Base-by-base conservation (phyloP, 2,329 filamentous ascomycete species). In the Myotisia sp. region DNA sequence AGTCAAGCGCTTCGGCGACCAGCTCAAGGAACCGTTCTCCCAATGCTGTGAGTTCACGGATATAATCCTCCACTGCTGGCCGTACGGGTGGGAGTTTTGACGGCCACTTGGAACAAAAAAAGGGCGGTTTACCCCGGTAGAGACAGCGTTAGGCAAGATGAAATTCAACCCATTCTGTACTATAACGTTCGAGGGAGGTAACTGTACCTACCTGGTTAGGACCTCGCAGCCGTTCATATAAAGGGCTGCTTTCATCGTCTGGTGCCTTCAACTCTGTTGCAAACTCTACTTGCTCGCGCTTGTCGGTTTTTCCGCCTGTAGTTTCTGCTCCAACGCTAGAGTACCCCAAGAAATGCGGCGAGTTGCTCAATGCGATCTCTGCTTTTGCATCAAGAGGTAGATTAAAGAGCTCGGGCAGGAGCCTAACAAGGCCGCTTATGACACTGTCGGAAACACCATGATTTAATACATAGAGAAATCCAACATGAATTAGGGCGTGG, bases 341-440 rank as follows among this genome's bases (percentile, higher is more conserved):
- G 46, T 74, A 76, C 0, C 72, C 72, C 2, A 76, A 54, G 37
- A 76, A 74, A 46, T 74, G 71, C 6, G 71, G 69, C 1, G 68
- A 74, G 17, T 71, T 67, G 17, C 59, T 50, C 12, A 55, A 37
- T 6, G 44, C 46, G 13, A 43, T 42, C 29, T 42, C 38, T 6
- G 49, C 42, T 23, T 50, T 50, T 13, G 29, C 36, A 10, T n/a
- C 23, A 10, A 28, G 32, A 6, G 44, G 36, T 8, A 50, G 37
- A 16, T 28, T 34, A 29, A 50, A 50, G 3, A 50, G 38, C 5
- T 34, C 26, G 12, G 47, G 44, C 4, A 50, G 37, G 9, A 40
- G 28, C 6, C 33, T 4, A 17, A 46, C 39, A 8, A 50, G 41
- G 17, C 47, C 37, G 2, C 30, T 13, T 7, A 51, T 45, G 5